Evolutionary conservation across 345 rosid genomes (phyloP), one percentile per base, ranked within the genome.

Genomic region (Aurinia saxatilis): DNA sequence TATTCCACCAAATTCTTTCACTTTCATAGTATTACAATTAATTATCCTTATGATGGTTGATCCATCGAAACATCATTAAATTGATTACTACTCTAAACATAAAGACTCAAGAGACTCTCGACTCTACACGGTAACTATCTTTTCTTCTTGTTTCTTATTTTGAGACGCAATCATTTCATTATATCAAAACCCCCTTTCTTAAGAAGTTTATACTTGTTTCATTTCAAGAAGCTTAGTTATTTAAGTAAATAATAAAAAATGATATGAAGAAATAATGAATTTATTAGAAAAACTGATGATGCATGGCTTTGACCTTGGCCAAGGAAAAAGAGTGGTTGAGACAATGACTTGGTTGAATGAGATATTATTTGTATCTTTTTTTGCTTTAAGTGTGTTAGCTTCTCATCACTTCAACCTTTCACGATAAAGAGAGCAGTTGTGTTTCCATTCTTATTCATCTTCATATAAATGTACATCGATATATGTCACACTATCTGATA

Each of bases 231-330:
- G 41, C 13, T 35, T 45, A 63, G 16, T 12, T 30, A 46, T 47
- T 45, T 63, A 29, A 63, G 33, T 50, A 27, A 50, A 8, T 47
- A 3, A 2, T 6, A n/a, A 10, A 47, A 14, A 30, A 11, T 12
- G n/a, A 18, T 7, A 29, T 45, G 18, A 59, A 59, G 21, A 13
- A 62, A 10, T 17, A 35, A 13, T 36, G 1, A 9, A 1, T 9
- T 47, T 33, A 33, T 0, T 1, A 5, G 14, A 25, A 37, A 16
- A 6, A 10, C 27, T 62, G 66, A 15, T 21, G 74, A 70, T 70
- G 65, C 63, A 56, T 47, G 70, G 74, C 53, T 70, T 70, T 70
- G 70, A 70, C 74, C 59, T 35, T 56, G 60, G 70, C 65, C 60
- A 49, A 27, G 14, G 55, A 49, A 50, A 46, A 50, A 65, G 38